These are phyloP conservation scores for Capsicum chinense DNA, from an alignment of 257 asterid genomes.

Conservation along the genomic window DNA sequence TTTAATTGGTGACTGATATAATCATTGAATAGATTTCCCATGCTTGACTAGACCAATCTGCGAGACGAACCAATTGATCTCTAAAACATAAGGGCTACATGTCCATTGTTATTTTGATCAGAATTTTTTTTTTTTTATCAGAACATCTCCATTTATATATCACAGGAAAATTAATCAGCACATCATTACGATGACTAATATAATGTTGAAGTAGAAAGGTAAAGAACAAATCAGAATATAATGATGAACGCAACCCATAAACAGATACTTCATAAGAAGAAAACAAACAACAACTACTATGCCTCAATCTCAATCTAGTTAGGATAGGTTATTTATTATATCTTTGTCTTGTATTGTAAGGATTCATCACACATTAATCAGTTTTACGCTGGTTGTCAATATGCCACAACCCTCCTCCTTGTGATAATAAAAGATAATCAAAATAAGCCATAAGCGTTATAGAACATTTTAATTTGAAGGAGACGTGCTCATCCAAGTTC, in stretches of 20 bases:
- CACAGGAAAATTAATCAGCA: not conserved
- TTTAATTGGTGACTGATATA: not conserved
- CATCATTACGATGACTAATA: not conserved
- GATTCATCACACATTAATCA: not conserved
- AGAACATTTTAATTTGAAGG: not conserved
- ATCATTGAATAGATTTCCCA: slow-evolving; percentile 14
- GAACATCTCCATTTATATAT: not conserved
- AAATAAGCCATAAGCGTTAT: not conserved
- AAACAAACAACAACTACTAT: slow-evolving; percentile 1
- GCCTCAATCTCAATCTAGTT: slow-evolving; percentile 20
- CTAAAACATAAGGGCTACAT: not conserved
- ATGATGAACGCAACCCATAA: not conserved
- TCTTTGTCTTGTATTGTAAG: not conserved
- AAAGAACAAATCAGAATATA: not conserved
- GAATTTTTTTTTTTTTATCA: too few relatives aligned
- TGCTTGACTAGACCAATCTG: slow-evolving; percentile 9
- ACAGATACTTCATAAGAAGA: slow-evolving; percentile 9
- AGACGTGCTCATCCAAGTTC: not conserved
- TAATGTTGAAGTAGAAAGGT: not conserved
- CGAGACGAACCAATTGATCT: not conserved
- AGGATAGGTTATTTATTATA: not conserved
- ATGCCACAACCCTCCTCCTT: slow-evolving; percentile 16
- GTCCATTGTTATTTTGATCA: too few relatives aligned
- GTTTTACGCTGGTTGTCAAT: not conserved
- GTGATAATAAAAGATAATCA: not conserved